Conservation (phyloP, 495 filamentous ascomycete species). For the Aspergillus conjunctus region DNA sequence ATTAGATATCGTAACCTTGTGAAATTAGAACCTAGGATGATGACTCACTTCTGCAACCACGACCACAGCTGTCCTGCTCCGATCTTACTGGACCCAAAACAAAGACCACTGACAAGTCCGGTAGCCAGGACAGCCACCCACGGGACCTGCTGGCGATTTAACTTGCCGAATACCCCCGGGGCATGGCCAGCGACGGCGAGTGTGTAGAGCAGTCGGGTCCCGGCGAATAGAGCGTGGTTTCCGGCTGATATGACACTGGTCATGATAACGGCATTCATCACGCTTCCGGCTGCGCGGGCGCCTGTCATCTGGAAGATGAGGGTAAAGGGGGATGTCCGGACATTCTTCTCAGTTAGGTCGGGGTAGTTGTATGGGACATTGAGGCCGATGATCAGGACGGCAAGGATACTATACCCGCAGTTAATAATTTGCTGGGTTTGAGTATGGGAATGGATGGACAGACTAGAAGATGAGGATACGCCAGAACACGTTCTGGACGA, state of each 20-base stretch:
- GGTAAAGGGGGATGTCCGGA: constrained; percentile 54
- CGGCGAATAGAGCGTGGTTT: constrained; percentile 58
- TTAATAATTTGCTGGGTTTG: not conserved
- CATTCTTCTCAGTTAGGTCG: constrained; percentile 40
- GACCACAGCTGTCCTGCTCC: constrained; percentile 60
- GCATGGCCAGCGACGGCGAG: constrained; percentile 51
- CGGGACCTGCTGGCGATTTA: constrained; percentile 60
- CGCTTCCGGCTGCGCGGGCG: constrained; percentile 50
- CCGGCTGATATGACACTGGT: constrained; percentile 55
- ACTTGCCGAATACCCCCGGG: constrained; percentile 46
- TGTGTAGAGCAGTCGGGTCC: constrained; percentile 53
- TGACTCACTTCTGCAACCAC: constrained; percentile 56
- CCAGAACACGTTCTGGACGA: constrained; percentile 57
- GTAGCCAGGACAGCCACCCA: constrained; percentile 62
- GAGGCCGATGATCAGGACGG: constrained; percentile 51
- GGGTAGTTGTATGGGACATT: constrained; percentile 58
- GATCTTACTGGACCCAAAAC: constrained; percentile 63
- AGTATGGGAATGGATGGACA: not conserved
- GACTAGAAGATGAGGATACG: constrained; percentile 54
- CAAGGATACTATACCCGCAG: constrained; percentile 34
- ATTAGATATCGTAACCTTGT: not conserved
- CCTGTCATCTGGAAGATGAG: constrained; percentile 55
- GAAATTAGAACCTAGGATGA: not conserved
- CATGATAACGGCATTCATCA: constrained; percentile 60
- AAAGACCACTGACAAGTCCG: constrained; percentile 55